phyloP scores from a whole-genome alignment of 768 basidiomycete species.

The Lactarius deliciosus region DNA sequence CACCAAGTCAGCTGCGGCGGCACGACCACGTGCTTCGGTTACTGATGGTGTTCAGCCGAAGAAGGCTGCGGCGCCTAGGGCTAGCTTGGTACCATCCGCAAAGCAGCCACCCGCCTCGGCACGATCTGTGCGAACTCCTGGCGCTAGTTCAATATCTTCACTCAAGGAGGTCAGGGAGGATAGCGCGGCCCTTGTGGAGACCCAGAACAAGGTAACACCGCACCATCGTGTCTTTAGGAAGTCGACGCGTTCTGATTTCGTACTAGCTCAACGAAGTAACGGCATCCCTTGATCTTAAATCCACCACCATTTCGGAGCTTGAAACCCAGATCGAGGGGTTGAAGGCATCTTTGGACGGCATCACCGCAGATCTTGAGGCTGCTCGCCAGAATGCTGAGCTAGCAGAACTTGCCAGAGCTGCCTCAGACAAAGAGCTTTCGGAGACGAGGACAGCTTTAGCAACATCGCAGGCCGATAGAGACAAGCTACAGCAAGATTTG shows the following conservation, averaged over 20 bases:
- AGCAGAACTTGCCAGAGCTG: constrained; percentile 49
- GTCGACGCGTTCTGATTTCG: constrained; percentile 7
- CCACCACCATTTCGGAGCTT: constrained; percentile 48
- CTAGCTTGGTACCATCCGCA: constrained; percentile 37
- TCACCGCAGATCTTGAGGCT: constrained; percentile 48
- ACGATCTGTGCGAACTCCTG: constrained; percentile 42
- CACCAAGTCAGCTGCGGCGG: constrained; percentile 32
- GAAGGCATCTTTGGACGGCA: constrained; percentile 49
- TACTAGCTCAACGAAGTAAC: constrained; percentile 60
- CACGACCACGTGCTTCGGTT: constrained; percentile 65
- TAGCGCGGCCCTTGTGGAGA: constrained; percentile 52
- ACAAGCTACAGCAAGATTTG: constrained; percentile 43
- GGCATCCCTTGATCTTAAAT: constrained; percentile 54
- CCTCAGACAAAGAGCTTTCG: constrained; percentile 49
- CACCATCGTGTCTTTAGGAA: constrained; percentile 4
- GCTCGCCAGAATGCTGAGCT: constrained; percentile 46
- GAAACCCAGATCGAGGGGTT: constrained; percentile 53
- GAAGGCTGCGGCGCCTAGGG: constrained; percentile 33
- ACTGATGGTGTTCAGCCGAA: constrained; percentile 60
- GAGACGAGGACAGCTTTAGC: constrained; percentile 45
- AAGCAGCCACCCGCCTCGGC: constrained; percentile 39
- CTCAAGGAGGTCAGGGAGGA: constrained; percentile 69
- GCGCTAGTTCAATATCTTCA: constrained; percentile 66
- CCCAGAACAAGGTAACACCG: constrained; percentile 55
- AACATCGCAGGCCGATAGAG: constrained; percentile 35